Evolutionary conservation across 2,329 filamentous ascomycete species (phyloP).

Genomic region (Talaromyces verruculosus): DNA sequence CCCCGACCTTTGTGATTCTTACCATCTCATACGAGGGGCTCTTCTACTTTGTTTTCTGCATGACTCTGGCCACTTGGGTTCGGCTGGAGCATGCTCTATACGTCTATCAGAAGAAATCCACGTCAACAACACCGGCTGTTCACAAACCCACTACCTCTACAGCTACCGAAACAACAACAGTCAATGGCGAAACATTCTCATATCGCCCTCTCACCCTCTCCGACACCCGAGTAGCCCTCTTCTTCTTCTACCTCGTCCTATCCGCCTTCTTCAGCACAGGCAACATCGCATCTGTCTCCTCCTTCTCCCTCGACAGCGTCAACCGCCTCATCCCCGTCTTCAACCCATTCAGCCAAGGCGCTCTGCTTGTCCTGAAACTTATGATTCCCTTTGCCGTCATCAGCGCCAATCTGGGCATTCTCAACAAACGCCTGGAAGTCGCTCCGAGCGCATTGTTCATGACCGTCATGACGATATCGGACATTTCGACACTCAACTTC

Average conservation of each 20-base stretch:
- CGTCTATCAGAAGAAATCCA: slow-evolving; percentile 34
- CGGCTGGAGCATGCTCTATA: slow-evolving; percentile 81
- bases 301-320: slow-evolving; percentile 91
- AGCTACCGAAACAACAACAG: slow-evolving; percentile 31
- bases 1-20: slow-evolving; percentile 90
- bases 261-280: slow-evolving; percentile 96
- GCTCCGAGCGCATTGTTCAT: slow-evolving; percentile 90
- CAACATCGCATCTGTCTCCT: slow-evolving; percentile 90
- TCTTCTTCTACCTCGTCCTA: slow-evolving; percentile 93
- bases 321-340: slow-evolving; percentile 85
- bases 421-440: slow-evolving; percentile 80
- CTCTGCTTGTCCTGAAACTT: slow-evolving; percentile 82
- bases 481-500: slow-evolving; percentile 90
- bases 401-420: slow-evolving; percentile 87
- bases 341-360: slow-evolving; percentile 87
- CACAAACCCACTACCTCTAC: background rate
- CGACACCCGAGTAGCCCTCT: slow-evolving; percentile 86
- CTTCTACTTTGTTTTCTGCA: slow-evolving; percentile 88
- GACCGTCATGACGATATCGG: slow-evolving; percentile 86
- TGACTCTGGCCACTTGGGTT: slow-evolving; percentile 83
- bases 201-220: slow-evolving; percentile 72
- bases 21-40: slow-evolving; percentile 97
- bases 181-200: slow-evolving; percentile 34
- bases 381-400: slow-evolving; percentile 92
- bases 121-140: background rate